Base-by-base conservation (phyloP, 2,329 filamentous ascomycete genomes). In the Parascedosporium putredinis region DNA sequence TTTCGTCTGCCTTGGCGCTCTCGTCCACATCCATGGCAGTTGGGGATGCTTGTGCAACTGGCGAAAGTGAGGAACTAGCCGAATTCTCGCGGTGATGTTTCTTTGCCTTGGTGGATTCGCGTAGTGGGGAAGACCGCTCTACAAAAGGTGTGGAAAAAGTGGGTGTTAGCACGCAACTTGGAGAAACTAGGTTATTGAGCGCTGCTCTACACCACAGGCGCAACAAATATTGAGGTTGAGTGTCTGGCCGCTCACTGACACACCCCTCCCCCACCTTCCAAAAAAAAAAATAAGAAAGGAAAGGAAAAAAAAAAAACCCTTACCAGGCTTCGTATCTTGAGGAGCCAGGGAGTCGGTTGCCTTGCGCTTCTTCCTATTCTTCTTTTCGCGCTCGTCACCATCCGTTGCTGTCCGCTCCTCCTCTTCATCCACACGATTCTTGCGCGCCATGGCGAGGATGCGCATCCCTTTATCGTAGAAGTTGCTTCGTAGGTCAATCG, bases 341-440 rank as follows among this genome's bases (percentile, higher is more conserved):
- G 78, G 73, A 52, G 71, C 71, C 27, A 77, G 67, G 49, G 65
- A 72, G 51, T 83, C 80, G 6, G 78, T 71, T 22, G 84, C 86
- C 67, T 88, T 89, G 70, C 87, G 89, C 73, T 87, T 89, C 55
- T 84, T 75, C 64, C 90, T 89, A 22, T 72, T 68, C 61, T 78
- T 76, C 58, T 78, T 78, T 20, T 67, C 64, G 48, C 73, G 71
- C 53, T 71, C 71, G 42, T 78, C 75, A 24, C 65, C 73, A 49
- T 72, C 60, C 53, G 55, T 71, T 58, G 72, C 72, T 52, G 67
- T 66, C 51, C 70, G 63, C 54, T 78, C 68, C 44, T 64, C 69
- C 53, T 71, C 66, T 49, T 81, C 76, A 50, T 80, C 76, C 27
- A 74, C 68, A 55, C 75, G 69, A 38, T 81, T 76, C 62, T 87